phyloP scores from a whole-genome alignment of 495 filamentous ascomycete species.

The Rhypophila decipiens region DNA sequence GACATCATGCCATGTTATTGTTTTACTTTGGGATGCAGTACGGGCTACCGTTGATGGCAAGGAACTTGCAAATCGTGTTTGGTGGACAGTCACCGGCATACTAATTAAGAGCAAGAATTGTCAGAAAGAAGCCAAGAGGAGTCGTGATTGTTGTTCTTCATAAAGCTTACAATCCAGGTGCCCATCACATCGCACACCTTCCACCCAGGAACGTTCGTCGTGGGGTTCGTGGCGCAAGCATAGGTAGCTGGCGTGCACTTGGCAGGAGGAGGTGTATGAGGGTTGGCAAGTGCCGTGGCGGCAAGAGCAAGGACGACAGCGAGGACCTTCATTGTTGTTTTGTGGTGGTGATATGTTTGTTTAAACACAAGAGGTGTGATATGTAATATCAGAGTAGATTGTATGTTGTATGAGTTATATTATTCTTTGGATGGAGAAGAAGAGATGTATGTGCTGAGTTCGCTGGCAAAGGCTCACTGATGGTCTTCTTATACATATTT shows the following conservation, averaged over 20 bases:
- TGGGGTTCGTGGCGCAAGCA: constrained; percentile 13
- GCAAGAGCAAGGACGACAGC: constrained; percentile 13
- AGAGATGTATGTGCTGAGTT: too few relatives aligned
- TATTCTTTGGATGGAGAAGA: too few relatives aligned
- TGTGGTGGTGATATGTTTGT: neutral
- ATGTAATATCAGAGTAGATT: neutral
- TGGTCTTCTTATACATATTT: neutral
- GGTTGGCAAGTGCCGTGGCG: constrained; percentile 11
- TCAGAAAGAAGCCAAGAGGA: neutral
- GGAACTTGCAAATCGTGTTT: constrained; percentile 18
- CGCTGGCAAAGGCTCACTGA: too few relatives aligned
- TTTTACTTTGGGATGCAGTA: constrained; percentile 19
- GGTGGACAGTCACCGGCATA: constrained; percentile 14
- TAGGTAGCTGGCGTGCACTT: constrained; percentile 23
- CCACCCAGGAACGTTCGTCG: constrained; percentile 14
- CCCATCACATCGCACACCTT: constrained; percentile 17
- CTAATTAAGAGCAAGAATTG: constrained; percentile 3
- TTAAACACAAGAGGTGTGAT: neutral
- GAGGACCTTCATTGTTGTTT: constrained; percentile 18
- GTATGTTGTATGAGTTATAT: too few relatives aligned
- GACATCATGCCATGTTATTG: too few relatives aligned
- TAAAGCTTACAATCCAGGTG: constrained; percentile 18
- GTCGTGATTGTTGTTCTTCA: neutral
- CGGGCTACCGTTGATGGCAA: constrained; percentile 17
- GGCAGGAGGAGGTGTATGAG: neutral